Evolutionary conservation across 2,329 filamentous ascomycete species (phyloP), one percentile per base, ranked within the genome.

Genomic region (Epichloe aotearoae): DNA sequence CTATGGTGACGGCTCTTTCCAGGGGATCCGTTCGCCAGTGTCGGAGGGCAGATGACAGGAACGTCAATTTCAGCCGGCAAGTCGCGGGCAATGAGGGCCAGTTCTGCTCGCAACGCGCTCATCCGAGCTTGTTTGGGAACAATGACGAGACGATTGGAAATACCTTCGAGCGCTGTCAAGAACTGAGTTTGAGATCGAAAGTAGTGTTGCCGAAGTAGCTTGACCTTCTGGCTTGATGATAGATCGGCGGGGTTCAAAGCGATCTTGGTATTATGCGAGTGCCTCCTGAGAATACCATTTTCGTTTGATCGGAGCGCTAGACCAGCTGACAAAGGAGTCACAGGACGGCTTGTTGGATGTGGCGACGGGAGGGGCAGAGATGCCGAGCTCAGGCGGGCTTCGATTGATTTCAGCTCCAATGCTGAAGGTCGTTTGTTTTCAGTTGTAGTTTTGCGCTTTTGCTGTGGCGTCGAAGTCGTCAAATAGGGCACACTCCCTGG

Each of bases 11-110:
- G 79, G 61, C 86, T 90, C 61, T 80, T 82, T 26, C 83, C 79
- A 2, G 86, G 80, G n/a, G 80, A 77, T 20, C 87, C 85, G 65
- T 87, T 78, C 11, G 84, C 76, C 46, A 91, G 67, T 0, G 82
- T 83, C 1, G 86, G 84, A 15, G 87, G 86, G 57, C 85, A 90
- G 50, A 93, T 86, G 8, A 89, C 75, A 0, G 87, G 87, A 50
- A 93, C 86, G 59, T 93, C 87, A 15, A 93, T 82, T 65, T 93
- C 87, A 4, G 87, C 84, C 0, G 87, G 87, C 43, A 93, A 69
- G 61, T 93, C 87, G 60, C 88, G 85, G 2, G 83, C 84, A 55
- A 93, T 86, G 37, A 93, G 73, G 14, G 86, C 87, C 53, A 93
- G 73, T 66, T 93, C 87, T 3, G 87, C 88, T 52, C 87, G 78